Percentiles rank a stretch among this genome's conserved stretches.
Conservation (phyloP, 2,329 filamentous ascomycete genomes). For the Penicillium sp. region DNA sequence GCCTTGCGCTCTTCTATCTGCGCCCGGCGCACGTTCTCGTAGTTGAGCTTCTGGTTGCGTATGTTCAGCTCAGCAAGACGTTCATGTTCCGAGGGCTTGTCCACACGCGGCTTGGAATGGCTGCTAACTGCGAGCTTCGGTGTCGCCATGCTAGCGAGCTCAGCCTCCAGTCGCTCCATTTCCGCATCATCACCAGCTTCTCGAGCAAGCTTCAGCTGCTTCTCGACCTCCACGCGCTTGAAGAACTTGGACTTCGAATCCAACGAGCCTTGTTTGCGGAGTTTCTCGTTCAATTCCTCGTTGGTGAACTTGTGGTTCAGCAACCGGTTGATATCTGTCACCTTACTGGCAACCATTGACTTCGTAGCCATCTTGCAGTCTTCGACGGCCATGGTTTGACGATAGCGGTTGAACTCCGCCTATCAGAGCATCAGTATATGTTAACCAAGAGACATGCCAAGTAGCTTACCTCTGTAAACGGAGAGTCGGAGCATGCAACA, state of each 20-base stretch:
- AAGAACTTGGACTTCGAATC: too few relatives aligned
- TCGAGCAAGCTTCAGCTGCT: too few relatives aligned
- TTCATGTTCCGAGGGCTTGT: too few relatives aligned
- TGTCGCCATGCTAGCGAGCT: too few relatives aligned
- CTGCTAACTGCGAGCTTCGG: too few relatives aligned
- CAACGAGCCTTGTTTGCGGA: slow-evolving; percentile 61
- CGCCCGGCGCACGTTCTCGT: slow-evolving; percentile 82
- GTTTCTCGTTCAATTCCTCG: slow-evolving; percentile 68
- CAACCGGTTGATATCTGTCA: slow-evolving; percentile 71
- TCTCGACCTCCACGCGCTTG: too few relatives aligned
- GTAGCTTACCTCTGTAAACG: slow-evolving; percentile 64
- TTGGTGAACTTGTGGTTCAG: slow-evolving; percentile 75
- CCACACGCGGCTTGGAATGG: too few relatives aligned
- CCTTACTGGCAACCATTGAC: slow-evolving; percentile 59
- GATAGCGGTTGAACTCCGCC: slow-evolving; percentile 73
- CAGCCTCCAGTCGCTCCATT: too few relatives aligned
- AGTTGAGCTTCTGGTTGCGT: slow-evolving; percentile 73
- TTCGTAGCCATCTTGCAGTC: slow-evolving; percentile 66
- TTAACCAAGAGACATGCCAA: not conserved
- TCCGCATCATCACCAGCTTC: too few relatives aligned
- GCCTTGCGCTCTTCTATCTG: slow-evolving; percentile 70
- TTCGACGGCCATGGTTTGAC: slow-evolving; percentile 63
- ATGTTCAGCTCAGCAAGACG: too few relatives aligned
- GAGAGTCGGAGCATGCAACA: slow-evolving; percentile 75
- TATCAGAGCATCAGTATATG: slow-evolving; percentile 29